Base-by-base conservation (phyloP, 495 filamentous ascomycete genomes). In the Penicillium soppii region DNA sequence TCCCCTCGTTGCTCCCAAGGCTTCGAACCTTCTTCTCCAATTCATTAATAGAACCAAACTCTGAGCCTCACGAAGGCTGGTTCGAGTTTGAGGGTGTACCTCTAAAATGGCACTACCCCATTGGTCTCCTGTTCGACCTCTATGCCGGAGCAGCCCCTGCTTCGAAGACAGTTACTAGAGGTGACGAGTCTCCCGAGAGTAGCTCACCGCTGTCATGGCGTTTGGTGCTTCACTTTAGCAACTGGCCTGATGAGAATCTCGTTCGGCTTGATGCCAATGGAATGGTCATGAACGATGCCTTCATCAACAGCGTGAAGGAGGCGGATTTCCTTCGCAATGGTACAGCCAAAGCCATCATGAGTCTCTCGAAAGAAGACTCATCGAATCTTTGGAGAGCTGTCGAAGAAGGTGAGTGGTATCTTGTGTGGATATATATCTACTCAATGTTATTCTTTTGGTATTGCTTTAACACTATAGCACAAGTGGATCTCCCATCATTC, bases 221-320 rank as follows among this genome's bases (percentile, higher is more conserved):
- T 15, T 67, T 99, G 42, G 76, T 74, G 2, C 79, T 92, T 17
- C 87, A 88, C 62, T 89, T 91, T 56, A 88, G 84, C 54, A 85
- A 95, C 52, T 95, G 80, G 73, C 86, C 86, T 2, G 59, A 71
- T 23, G 81, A 85, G 27, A 80, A 87, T 23, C 77, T 90, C 22
- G 79, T 89, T 27, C 78, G 75, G 13, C 77, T 86, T 13, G 87
- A 90, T 57, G 67, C 66, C 1, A 71, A 82, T 13, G 82, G 82
- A 8, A 79, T 80, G 61, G 73, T 82, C 27, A 72, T 81, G 60
- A 83, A 87, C 48, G 94, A 97, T 65, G 87, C 91, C 0, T 97
- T 91, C 65, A 89, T 95, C 54, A 96, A 98, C 59, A 87, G 83
- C 54, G 90, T 95, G 52, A 99, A 97, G 68, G 92, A 96, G 78